Percentiles rank a stretch among this genome's conserved stretches.
Evolutionary conservation across 75 land plant species (phyloP).

Genomic region (Sequoia sempervirens): DNA sequence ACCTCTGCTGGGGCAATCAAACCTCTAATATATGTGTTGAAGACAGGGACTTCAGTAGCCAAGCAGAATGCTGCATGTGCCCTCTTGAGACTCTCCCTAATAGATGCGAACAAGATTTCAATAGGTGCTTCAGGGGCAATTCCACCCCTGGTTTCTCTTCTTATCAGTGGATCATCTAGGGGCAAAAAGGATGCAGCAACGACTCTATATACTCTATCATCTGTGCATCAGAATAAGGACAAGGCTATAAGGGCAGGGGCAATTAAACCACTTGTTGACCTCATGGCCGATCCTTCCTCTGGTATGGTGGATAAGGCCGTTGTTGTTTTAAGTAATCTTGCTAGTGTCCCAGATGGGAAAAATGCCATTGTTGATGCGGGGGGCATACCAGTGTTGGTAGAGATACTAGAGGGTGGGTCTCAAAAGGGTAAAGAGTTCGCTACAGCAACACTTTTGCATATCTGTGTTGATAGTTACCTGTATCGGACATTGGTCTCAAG

Average conservation of each 20-base stretch:
- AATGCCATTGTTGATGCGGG: slow-evolving; percentile 60
- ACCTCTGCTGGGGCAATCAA: slow-evolving; percentile 56
- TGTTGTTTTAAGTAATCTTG: slow-evolving; percentile 38
- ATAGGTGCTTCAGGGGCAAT: slow-evolving; percentile 80
- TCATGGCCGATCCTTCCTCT: slow-evolving; percentile 63
- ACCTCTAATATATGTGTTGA: slow-evolving; percentile 50
- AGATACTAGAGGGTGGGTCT: slow-evolving; percentile 61
- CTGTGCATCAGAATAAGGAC: slow-evolving; percentile 50
- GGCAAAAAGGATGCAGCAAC: slow-evolving; percentile 88
- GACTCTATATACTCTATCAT: slow-evolving; percentile 57
- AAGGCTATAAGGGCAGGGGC: slow-evolving; percentile 63
- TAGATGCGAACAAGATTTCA: slow-evolving; percentile 47
- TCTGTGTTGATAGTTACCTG: slow-evolving; percentile 45
- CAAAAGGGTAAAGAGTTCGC: slow-evolving; percentile 75
- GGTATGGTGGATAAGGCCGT: slow-evolving; percentile 85
- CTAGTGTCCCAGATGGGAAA: slow-evolving; percentile 36
- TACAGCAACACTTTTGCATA: slow-evolving; percentile 41
- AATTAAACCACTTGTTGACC: slow-evolving; percentile 59
- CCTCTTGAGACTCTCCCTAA: slow-evolving; percentile 53
- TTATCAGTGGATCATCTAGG: slow-evolving; percentile 47
- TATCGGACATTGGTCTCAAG: slow-evolving; percentile 54
- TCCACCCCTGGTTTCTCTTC: slow-evolving; percentile 52
- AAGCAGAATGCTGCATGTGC: slow-evolving; percentile 83
- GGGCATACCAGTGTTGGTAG: slow-evolving; percentile 74
- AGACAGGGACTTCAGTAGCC: slow-evolving; percentile 53